phyloP scores from a whole-genome alignment of 495 filamentous ascomycete genomes.

The Penicillium diatomitis region DNA sequence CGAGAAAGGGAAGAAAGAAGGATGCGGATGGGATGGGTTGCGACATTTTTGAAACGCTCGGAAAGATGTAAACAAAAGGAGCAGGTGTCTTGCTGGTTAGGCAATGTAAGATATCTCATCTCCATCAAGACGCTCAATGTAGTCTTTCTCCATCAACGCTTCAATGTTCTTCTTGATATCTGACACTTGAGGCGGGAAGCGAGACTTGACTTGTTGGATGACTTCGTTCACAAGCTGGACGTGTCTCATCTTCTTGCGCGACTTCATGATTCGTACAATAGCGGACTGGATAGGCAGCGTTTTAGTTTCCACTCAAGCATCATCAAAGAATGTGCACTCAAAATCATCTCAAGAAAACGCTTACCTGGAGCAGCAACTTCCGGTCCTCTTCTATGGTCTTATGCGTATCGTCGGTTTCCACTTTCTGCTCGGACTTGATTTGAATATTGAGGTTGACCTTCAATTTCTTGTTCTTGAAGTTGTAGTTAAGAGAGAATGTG shows the following conservation, averaged over 20 bases:
- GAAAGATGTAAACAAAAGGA: background rate
- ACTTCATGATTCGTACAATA: constrained; percentile 99
- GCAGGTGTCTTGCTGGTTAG: constrained; percentile 24
- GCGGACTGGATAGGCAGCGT: constrained; percentile 56
- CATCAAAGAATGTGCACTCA: too few relatives aligned
- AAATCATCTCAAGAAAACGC: constrained; percentile 12
- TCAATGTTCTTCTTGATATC: constrained; percentile 99
- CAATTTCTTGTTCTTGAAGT: constrained; percentile 96
- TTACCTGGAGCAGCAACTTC: constrained; percentile 91
- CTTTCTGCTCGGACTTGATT: constrained; percentile 90
- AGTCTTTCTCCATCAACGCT: constrained; percentile 97
- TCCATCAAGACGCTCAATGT: constrained; percentile 87
- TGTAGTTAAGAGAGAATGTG: constrained; percentile 72
- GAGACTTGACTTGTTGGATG: constrained; percentile 86
- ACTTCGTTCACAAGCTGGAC: constrained; percentile 85
- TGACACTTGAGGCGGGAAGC: constrained; percentile 83
- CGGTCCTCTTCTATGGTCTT: constrained; percentile 99
- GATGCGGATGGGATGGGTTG: constrained; percentile 6
- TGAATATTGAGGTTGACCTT: constrained; percentile 92
- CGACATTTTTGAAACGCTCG: background rate
- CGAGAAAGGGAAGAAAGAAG: constrained; percentile 8
- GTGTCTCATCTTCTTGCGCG: constrained; percentile 97
- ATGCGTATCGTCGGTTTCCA: constrained; percentile 92
- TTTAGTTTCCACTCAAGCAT: background rate
- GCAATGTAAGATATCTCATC: constrained; percentile 91